A percentile compares a stretch with the other conserved stretches of the same genome.
Evolutionary conservation across 495 filamentous ascomycete genomes (phyloP).

Genomic region (Trichoderma gamsii): DNA sequence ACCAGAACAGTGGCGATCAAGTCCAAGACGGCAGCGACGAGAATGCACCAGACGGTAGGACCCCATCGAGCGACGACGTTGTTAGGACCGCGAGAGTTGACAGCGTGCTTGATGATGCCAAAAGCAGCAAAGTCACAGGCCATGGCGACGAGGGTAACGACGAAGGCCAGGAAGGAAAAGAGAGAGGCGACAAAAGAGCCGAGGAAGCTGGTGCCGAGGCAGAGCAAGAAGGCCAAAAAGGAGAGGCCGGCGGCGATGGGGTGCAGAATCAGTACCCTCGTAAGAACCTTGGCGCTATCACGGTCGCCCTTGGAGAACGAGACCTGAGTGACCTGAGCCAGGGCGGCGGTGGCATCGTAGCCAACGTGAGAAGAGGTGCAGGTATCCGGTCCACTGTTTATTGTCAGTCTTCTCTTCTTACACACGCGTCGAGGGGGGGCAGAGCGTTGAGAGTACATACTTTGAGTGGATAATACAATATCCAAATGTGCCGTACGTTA

Average conservation of each 20-base stretch:
- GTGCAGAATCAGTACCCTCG: constrained; percentile 54
- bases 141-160: constrained; percentile 49
- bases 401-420: not conserved
- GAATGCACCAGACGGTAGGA: constrained; percentile 44
- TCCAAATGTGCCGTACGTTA: constrained; percentile 55
- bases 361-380: constrained; percentile 44
- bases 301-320: constrained; percentile 37
- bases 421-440: not conserved
- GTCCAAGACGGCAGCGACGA: constrained; percentile 45
- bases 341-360: constrained; percentile 45
- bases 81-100: constrained; percentile 34
- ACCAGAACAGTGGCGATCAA: constrained; percentile 50
- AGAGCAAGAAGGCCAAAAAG: constrained; percentile 54
- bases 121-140: constrained; percentile 52
- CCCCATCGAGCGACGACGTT: constrained; percentile 29
- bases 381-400: constrained; percentile 19
- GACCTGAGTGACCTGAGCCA: constrained; percentile 32
- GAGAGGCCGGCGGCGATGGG: constrained; percentile 51
- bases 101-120: constrained; percentile 43
- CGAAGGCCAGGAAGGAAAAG: constrained; percentile 44
- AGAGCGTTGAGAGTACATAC: not conserved
- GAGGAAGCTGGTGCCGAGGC: constrained; percentile 47
- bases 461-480: constrained; percentile 37
- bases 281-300: constrained; percentile 43
- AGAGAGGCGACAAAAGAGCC: constrained; percentile 47